Evolutionary conservation across 768 basidiomycete species (phyloP), one percentile per base, ranked within the genome.

Genomic region (Cantharellus cinnabarinus): DNA sequence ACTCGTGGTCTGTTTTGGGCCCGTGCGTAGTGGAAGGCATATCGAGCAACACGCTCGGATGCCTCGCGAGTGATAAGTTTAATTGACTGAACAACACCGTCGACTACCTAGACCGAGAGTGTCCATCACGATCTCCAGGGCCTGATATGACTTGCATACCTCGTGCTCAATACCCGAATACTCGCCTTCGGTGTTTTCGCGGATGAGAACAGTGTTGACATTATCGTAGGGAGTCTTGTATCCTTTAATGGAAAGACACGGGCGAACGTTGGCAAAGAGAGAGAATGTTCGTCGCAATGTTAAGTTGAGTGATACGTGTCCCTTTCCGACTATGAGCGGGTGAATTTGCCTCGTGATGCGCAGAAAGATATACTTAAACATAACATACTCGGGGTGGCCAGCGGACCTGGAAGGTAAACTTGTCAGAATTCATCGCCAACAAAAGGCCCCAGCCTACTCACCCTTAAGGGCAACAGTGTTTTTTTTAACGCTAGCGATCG

Each of bases 111-210:
- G 42, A 10, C 39, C 42, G 3, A 48, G 44, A 10, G 20, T 29
- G 20, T 29, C 10, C 44, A 48, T 29, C 10, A 48, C 44, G 44
- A 48, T 48, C 29, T 48, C 29, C 10, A 29, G 29, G 44, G 7
- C 7, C 53, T 39, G 56, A 34, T 40, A 44, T 14, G 53, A 15
- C 7, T 7, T 20, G 5, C n/a, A 39, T 42, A 90, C 91, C 80
- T 98, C 93, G 71, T 99, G 95, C 72, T 99, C 95, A 65, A 99
- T 98, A 65, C 95, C 95, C 61, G 93, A 97, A 73, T 99, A 99
- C 71, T 99, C 95, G 70, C 95, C 95, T 72, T 99, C 95, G 4
- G 95, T 99, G 72, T 99, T 99, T 75, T 99, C 95, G 68, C 95
- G 89, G 70, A 99, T 99, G 64, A 99, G 75, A 57, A 97, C 91